Conservation (phyloP, 2,329 filamentous ascomycete genomes). For the Fusarium virguliforme region DNA sequence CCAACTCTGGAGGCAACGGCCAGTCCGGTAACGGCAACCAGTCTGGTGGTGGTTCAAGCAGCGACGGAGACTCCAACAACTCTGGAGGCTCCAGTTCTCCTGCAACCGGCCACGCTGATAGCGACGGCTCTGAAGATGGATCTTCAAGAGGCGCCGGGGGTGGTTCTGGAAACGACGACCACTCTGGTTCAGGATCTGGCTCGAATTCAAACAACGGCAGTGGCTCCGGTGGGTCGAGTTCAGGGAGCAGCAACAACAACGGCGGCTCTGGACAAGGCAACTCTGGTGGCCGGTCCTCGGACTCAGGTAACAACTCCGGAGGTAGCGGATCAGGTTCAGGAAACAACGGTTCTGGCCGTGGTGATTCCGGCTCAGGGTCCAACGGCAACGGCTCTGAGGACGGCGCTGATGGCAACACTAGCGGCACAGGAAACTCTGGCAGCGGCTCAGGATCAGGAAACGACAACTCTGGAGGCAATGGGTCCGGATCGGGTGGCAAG, state of each 20-base stretch:
- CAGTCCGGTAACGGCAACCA: neutral
- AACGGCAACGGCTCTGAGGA: neutral
- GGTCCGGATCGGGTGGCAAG: neutral
- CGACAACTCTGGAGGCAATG: neutral
- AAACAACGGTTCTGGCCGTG: neutral
- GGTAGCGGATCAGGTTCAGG: neutral
- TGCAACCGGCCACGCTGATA: neutral
- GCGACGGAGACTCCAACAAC: neutral
- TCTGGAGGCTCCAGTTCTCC: neutral
- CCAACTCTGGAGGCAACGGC: neutral
- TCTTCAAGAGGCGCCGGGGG: neutral
- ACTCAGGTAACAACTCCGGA: neutral
- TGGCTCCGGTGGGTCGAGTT: neutral
- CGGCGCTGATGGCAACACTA: neutral
- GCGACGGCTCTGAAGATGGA: neutral
- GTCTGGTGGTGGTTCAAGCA: neutral
- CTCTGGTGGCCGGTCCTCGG: neutral
- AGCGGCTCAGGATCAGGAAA: neutral
- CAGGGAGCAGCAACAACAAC: neutral
- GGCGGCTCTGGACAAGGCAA: neutral
- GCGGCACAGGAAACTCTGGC: neutral
- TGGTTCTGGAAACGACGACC: neutral
- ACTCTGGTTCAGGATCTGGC: neutral
- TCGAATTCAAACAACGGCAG: neutral
- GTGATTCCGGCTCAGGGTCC: neutral